A percentile compares a stretch with the other conserved stretches of the same genome.
Evolutionary conservation across 495 filamentous ascomycete species (phyloP).

Genomic region (Penicillium parvum): DNA sequence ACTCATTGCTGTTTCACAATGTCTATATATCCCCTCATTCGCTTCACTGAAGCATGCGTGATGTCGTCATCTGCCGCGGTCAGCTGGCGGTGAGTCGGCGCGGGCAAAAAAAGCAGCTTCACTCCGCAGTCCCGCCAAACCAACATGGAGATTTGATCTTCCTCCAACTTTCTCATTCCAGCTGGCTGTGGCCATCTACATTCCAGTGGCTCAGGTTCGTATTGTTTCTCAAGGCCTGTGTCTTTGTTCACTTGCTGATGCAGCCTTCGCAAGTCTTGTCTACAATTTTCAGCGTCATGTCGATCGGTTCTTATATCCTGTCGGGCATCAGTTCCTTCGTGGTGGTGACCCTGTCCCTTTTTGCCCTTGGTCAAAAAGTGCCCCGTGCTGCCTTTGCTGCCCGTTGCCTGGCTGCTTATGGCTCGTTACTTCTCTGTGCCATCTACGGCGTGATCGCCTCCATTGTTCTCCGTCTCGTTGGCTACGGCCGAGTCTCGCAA

Average conservation of each 20-base stretch:
- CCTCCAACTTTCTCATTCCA: background rate
- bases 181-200: conserved; percentile 5
- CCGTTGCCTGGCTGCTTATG: conserved; percentile 67
- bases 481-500: conserved; percentile 72
- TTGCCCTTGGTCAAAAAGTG: conserved; percentile 51
- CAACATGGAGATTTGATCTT: conserved; percentile 8
- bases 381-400: conserved; percentile 63
- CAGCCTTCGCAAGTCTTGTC: no score
- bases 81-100: conserved; percentile 27
- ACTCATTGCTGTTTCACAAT: no score
- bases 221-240: background rate
- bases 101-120: conserved; percentile 18
- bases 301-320: conserved; percentile 41
- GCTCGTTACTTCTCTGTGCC: conserved; percentile 59
- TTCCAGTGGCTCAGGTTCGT: conserved; percentile 3
- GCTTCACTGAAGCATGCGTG: conserved; percentile 3
- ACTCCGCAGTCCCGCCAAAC: conserved; percentile 10
- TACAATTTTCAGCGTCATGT: no score
- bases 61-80: conserved; percentile 21
- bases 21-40: no score
- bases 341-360: conserved; percentile 52
- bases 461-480: conserved; percentile 63
- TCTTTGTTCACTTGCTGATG: background rate
- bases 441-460: conserved; percentile 74
- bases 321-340: conserved; percentile 53